Base-by-base conservation (phyloP, 768 basidiomycete species). In the Lactifluus pinguis region DNA sequence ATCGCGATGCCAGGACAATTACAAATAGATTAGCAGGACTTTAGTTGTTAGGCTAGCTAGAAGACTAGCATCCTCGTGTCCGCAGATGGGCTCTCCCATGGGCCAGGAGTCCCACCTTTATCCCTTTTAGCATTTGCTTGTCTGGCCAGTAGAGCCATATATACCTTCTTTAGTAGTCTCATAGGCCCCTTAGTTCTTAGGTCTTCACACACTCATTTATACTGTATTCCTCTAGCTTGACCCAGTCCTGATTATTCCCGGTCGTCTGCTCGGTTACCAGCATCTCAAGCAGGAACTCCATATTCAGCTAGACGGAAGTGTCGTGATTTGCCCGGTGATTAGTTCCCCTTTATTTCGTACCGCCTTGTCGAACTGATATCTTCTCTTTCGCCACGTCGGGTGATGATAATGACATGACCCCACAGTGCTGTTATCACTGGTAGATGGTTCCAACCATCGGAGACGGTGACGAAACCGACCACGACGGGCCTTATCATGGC, bases 401-500 rank as follows among this genome's bases (percentile, higher is more conserved):
- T 0, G 71, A 82, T 57, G 85, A 87, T 67, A 79, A 87, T 62
- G 75, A 75, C 6, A 77, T 74, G 14, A 80, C 82, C 57, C 21
- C 74, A 13, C 72, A 80, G 57, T 87, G 86, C 70, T 78, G 78
- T 36, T 79, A 82, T 56, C 66, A 68, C n/a, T n/a, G n/a, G n/a
- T n/a, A n/a, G 44, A 75, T 77, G 4, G 84, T 86, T 11, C 82
- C 83, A 1, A 81, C 77, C 64, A 69, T 87, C 55, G 9, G 6
- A 0, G 4, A 50, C 2, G 60, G 60, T 39, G 5, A 39, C 34
- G 73, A 81, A 49, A 53, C 78, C 6, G 67, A 87, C 67, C 86
- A 88, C 70, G 68, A 82, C 51, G 85, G 85, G 62, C 76, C 79
- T 9, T 80, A 78, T 62, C 70, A 83, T 58, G 83, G 82, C n/a